Percentiles rank a stretch among this genome's conserved stretches.
phyloP scores from a whole-genome alignment of 73 alveolate species.

The Blepharisma japonicum region DNA sequence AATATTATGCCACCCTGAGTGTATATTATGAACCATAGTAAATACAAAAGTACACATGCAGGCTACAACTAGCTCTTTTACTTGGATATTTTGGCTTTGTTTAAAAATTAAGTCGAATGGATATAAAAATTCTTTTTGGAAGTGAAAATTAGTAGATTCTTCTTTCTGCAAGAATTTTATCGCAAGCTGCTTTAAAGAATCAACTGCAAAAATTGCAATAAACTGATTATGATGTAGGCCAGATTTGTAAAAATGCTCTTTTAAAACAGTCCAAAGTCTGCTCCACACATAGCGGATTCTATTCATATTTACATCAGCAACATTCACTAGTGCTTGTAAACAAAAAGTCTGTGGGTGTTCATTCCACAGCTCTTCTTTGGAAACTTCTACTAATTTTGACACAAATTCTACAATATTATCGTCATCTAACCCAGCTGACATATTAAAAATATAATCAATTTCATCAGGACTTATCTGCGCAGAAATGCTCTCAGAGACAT shows the following conservation, averaged over 20 bases:
- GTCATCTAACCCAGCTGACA: conserved; percentile 51
- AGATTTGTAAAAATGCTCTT: conserved; percentile 65
- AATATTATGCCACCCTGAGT: not conserved
- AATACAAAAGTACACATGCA: not conserved
- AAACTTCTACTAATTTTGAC: conserved; percentile 45
- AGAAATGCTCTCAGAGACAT: not conserved
- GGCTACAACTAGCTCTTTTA: conserved; percentile 3
- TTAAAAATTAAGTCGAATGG: conserved; percentile 77
- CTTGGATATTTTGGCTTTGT: not conserved
- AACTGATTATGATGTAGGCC: conserved; percentile 48
- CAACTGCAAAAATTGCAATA: conserved; percentile 56
- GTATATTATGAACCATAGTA: not conserved
- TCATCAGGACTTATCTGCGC: conserved; percentile 42
- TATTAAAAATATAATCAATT: conserved; percentile 57
- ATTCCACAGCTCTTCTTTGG: conserved; percentile 58
- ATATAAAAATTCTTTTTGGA: conserved; percentile 74
- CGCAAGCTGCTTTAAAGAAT: conserved; percentile 72
- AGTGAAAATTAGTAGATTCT: conserved; percentile 62
- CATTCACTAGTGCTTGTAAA: conserved; percentile 70
- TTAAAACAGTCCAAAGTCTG: conserved; percentile 56
- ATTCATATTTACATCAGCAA: conserved; percentile 75
- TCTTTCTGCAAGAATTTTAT: conserved; percentile 69
- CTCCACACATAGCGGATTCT: conserved; percentile 75
- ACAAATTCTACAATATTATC: conserved; percentile 72
- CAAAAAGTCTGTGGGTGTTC: conserved; percentile 67